Percentiles rank a stretch among this genome's conserved stretches.
Conservation (phyloP, 2,329 filamentous ascomycete species). For the Penicillium sp. region DNA sequence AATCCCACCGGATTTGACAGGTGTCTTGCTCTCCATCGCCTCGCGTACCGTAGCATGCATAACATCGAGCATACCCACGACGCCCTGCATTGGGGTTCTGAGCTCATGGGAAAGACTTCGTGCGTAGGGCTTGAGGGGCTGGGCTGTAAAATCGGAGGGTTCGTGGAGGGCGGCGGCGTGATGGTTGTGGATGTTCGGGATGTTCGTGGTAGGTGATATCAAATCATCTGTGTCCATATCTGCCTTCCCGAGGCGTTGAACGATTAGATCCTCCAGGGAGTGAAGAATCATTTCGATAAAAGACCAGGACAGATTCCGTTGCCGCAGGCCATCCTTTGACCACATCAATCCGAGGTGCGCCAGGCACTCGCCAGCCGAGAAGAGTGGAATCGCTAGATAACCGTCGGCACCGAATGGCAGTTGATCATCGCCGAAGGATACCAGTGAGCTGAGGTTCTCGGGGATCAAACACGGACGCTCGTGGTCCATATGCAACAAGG, state of each 20-base stretch:
- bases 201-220: slow-evolving; percentile 12
- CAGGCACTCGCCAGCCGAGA: slow-evolving; percentile 65
- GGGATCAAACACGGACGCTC: slow-evolving; percentile 72
- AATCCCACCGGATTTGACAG: slow-evolving; percentile 54
- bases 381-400: slow-evolving; percentile 68
- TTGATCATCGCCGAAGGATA: slow-evolving; percentile 60
- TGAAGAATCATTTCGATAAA: slow-evolving; percentile 70
- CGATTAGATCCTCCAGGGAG: slow-evolving; percentile 67
- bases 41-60: slow-evolving; percentile 74
- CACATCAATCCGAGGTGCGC: slow-evolving; percentile 74
- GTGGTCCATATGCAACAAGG: slow-evolving; percentile 69
- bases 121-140: slow-evolving; percentile 72
- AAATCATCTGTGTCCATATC: neutral
- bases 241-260: slow-evolving; percentile 54
- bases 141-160: slow-evolving; percentile 57
- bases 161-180: slow-evolving; percentile 56
- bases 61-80: slow-evolving; percentile 74
- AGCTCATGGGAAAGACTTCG: slow-evolving; percentile 71
- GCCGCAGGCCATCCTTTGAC: slow-evolving; percentile 62
- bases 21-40: slow-evolving; percentile 58
- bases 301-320: slow-evolving; percentile 62
- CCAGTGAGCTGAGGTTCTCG: slow-evolving; percentile 60
- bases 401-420: slow-evolving; percentile 65
- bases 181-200: slow-evolving; percentile 20
- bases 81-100: slow-evolving; percentile 73